Evolutionary conservation across 1,139 yeast species (phyloP), one percentile per base, ranked within the genome.

Genomic region (Hanseniaspora gamundiae): DNA sequence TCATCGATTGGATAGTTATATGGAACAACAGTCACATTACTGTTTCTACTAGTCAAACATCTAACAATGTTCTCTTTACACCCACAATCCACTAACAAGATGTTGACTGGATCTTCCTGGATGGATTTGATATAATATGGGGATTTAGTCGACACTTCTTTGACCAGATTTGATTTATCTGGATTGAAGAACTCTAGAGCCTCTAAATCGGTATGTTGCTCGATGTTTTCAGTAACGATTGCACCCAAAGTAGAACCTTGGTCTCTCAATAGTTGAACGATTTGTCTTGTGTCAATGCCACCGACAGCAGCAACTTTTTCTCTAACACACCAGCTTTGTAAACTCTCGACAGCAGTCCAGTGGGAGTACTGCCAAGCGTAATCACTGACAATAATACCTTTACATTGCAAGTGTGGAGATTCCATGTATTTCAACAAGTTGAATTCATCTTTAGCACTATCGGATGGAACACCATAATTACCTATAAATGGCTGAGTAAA

Each of bases 311-410:
- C 94, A 45, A 91, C 93, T 35, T 95, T 95, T 54, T 87, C 93
- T 61, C 95, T 79, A 65, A 84, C 77, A 69, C 98, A 91, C 97
- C 97, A 91, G 56, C 83, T 85, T 51, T 85, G 85, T 47, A 91
- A 73, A 21, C 94, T 82, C 68, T 91, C 97, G 38, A 91, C 95
- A 4, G 98, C 98, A 38, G 97, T 88, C 98, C 98, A 91, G 65
- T 91, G 98, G 20, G 95, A 85, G 66, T 91, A 86, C 62, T 86
- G 77, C 71, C 88, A 75, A 26, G 98, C 97, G 47, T 78, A 95
- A 59, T 91, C 96, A 36, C 95, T 86, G 40, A 91, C 98, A 42
- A 91, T 95, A 48, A 91, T 86, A 55, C 97, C 98, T 52, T 83
- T 80, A 66, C 96, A 88, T 66, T 91, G 97, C 48, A 85, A 80